A percentile compares a stretch with the other conserved stretches of the same genome.
Evolutionary conservation across 2,329 filamentous ascomycete species (phyloP).

Genomic region (Fonsecaea nubica): DNA sequence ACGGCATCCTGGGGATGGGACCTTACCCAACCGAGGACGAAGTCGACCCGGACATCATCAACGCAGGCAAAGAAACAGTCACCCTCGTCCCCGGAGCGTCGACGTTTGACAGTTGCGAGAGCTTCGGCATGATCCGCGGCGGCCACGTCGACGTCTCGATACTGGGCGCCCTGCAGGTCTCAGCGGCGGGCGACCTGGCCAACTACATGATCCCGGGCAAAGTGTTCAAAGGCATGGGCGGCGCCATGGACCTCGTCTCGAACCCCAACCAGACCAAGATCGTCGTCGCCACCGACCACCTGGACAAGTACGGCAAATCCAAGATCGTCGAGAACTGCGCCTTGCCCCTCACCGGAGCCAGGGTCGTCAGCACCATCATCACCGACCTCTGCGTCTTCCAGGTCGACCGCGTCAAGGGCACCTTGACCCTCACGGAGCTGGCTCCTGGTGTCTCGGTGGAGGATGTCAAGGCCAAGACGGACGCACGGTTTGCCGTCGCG

Average conservation of each 20-base stretch:
- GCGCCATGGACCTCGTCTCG: constrained; percentile 75
- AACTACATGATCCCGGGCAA: constrained; percentile 93
- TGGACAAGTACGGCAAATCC: constrained; percentile 70
- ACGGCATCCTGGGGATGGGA: constrained; percentile 83
- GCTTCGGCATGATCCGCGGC: constrained; percentile 85
- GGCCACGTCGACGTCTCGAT: constrained; percentile 85
- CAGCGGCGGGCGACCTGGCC: constrained; percentile 77
- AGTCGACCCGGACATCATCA: constrained; percentile 80
- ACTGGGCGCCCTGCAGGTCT: constrained; percentile 81
- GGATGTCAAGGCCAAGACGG: constrained; percentile 72
- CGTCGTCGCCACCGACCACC: constrained; percentile 73
- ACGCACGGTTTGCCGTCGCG: constrained; percentile 69
- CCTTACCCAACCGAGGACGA: constrained; percentile 75
- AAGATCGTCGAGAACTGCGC: constrained; percentile 71
- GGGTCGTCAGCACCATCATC: constrained; percentile 74
- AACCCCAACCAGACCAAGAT: constrained; percentile 76
- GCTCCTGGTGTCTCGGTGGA: constrained; percentile 73
- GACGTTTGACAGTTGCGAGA: constrained; percentile 80
- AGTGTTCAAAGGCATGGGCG: constrained; percentile 83
- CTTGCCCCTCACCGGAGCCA: constrained; percentile 69
- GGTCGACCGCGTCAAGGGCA: constrained; percentile 72
- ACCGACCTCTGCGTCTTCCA: constrained; percentile 78
- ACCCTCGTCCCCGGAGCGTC: constrained; percentile 78
- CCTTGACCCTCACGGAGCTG: constrained; percentile 71
- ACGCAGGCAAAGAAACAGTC: constrained; percentile 86